Percentiles rank a stretch among this genome's conserved stretches.
Conservation (phyloP, 2,329 filamentous ascomycete genomes). For the Talaromyces albobiverticillius region DNA sequence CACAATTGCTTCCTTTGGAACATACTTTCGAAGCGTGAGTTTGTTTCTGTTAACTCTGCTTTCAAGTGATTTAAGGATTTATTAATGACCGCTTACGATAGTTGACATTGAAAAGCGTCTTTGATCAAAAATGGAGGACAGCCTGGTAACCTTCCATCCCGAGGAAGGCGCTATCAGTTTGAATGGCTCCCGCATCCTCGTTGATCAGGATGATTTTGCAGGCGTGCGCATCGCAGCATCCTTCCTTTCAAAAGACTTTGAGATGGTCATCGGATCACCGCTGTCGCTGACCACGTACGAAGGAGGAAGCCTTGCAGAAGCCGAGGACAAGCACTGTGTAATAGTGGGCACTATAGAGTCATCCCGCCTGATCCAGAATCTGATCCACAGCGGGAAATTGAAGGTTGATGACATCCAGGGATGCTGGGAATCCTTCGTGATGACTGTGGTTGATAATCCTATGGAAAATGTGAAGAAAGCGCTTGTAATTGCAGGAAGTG, state of each 20-base stretch:
- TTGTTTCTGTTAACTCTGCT: too few species aligned
- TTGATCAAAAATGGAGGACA: too few species aligned
- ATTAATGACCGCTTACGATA: too few species aligned
- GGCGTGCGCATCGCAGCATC: constrained; percentile 2
- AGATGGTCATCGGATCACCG: neutral
- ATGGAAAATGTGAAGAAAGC: constrained; percentile 56
- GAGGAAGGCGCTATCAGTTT: neutral
- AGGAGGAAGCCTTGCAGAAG: neutral
- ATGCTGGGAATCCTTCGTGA: constrained; percentile 68
- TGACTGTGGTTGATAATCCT: constrained; percentile 57
- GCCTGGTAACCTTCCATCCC: neutral
- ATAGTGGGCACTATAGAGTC: constrained; percentile 68
- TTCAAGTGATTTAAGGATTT: too few species aligned
- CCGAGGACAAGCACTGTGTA: constrained; percentile 35
- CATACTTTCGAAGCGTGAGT: too few species aligned
- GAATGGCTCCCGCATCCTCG: neutral
- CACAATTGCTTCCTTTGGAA: too few species aligned
- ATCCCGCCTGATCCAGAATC: constrained; percentile 58
- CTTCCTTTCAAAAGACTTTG: neutral
- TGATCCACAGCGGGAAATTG: constrained; percentile 56
- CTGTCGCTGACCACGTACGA: neutral
- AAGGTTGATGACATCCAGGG: constrained; percentile 58
- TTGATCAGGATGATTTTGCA: neutral
- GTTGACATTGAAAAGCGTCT: too few species aligned
- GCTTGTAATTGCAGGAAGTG: constrained; percentile 66